Base-by-base conservation (phyloP, 2,329 filamentous ascomycete species). In the Paecilomyces dactylethromorphus region DNA sequence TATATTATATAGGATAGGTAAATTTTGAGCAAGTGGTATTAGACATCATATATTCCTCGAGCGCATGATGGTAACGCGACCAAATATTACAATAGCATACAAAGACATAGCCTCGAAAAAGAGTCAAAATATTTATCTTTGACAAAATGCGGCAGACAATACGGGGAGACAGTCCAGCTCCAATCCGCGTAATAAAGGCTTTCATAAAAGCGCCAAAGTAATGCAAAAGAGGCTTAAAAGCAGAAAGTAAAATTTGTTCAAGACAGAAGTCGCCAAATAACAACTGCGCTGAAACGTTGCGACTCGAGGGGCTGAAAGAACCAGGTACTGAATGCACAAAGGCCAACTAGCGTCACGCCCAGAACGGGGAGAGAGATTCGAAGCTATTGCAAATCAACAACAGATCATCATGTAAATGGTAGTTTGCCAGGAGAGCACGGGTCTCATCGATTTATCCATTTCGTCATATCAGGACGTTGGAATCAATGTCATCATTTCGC, bases 401-500 rank as follows among this genome's bases (percentile, higher is more conserved):
- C 35, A 26, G 13, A 24, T 29, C 21, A 29, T 15, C 10, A 3
- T 21, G 11, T 12, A 24, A 26, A 24, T 26, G 21, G 12, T 13
- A 11, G n/a, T 52, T 52, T 10, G 4, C 12, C n/a, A 22, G 21
- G 49, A 24, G 21, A 18, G 21, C 8, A 24, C 13, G n/a, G n/a
- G 21, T 50, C 21, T 15, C 11, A 11, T 18, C n/a, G 26, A 24
- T 26, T 24, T 52, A 3, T 52, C 50, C 15, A 52, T 26, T 13
- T n/a, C 13, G 13, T 45, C 39, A 45, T 18, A 33, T 45, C 39
- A n/a, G 15, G 18, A 45, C 39, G 39, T 45, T 18, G 10, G 15
- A 45, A n/a, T 45, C 15, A 39, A n/a, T 18, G 15, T 45, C 35
- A 35, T 73, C 60, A 79, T 65, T 90, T 87, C 10, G 89, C 89